These are phyloP conservation scores for Cruciata laevipes DNA, from an alignment of 257 asterid species.

Conservation along the genomic window DNA sequence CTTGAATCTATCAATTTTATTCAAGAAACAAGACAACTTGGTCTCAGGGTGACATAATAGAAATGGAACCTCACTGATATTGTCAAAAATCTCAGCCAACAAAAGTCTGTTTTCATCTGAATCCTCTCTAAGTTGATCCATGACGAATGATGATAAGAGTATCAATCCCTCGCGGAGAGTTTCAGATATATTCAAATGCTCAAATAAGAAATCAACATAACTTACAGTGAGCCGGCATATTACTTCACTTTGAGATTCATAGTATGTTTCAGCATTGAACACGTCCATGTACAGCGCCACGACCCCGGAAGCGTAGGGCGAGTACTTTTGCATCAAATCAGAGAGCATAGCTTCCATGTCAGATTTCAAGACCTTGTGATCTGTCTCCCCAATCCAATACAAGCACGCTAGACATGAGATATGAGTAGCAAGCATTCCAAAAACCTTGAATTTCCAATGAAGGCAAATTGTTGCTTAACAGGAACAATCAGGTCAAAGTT, in stretches of 20 bases:
- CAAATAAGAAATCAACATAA: neutral
- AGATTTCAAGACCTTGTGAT: neutral
- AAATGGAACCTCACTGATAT: neutral
- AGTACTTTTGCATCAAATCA: neutral
- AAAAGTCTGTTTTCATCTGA: neutral
- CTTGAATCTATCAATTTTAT: conserved; percentile 3
- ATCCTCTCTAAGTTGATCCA: neutral
- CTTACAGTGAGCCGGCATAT: neutral
- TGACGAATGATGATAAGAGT: neutral
- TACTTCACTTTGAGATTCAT: neutral
- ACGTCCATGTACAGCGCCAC: neutral
- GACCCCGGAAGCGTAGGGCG: neutral
- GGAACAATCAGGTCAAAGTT: neutral
- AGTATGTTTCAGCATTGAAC: neutral
- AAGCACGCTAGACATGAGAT: neutral
- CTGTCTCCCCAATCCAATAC: neutral
- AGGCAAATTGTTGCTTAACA: neutral
- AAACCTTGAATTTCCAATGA: neutral
- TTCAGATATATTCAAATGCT: neutral
- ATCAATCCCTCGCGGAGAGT: neutral
- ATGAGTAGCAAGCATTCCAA: neutral
- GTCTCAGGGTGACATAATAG: neutral
- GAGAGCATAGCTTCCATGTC: neutral
- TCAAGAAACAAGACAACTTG: neutral
- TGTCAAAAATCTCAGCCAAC: neutral